phyloP scores from a whole-genome alignment of 768 basidiomycete genomes.

The Dioszegia hungarica region DNA sequence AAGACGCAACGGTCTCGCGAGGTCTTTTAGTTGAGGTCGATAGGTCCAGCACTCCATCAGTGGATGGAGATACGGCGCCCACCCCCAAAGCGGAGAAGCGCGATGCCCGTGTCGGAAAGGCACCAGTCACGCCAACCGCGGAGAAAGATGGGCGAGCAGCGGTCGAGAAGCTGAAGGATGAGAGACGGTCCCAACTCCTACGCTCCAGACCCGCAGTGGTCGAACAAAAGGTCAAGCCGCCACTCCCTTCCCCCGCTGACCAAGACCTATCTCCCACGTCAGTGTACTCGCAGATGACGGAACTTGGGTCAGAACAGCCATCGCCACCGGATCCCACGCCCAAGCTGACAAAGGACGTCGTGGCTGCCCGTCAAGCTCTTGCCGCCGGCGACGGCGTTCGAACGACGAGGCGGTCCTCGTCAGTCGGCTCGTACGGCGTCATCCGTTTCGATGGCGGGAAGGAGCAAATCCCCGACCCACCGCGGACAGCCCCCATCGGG shows the following conservation, averaged over 20 bases:
- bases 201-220: background rate
- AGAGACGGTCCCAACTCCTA: background rate
- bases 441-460: background rate
- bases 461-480: background rate
- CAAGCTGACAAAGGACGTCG: background rate
- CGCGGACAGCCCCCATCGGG: background rate
- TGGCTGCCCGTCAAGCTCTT: background rate
- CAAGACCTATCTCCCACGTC: background rate
- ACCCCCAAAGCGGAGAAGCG: background rate
- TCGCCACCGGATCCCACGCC: background rate
- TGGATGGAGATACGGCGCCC: too few relatives aligned
- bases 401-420: background rate
- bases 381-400: background rate
- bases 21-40: background rate
- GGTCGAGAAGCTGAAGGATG: conserved; percentile 4
- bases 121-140: too few relatives aligned
- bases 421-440: background rate
- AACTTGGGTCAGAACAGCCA: background rate
- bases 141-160: background rate
- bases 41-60: too few relatives aligned
- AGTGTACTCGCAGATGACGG: conserved; percentile 1
- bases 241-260: background rate
- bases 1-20: background rate
- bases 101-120: background rate
- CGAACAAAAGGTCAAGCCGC: background rate